Evolutionary conservation across 495 filamentous ascomycete genomes (phyloP), one percentile per base, ranked within the genome.

Genomic region (Trichoderma gamsii): DNA sequence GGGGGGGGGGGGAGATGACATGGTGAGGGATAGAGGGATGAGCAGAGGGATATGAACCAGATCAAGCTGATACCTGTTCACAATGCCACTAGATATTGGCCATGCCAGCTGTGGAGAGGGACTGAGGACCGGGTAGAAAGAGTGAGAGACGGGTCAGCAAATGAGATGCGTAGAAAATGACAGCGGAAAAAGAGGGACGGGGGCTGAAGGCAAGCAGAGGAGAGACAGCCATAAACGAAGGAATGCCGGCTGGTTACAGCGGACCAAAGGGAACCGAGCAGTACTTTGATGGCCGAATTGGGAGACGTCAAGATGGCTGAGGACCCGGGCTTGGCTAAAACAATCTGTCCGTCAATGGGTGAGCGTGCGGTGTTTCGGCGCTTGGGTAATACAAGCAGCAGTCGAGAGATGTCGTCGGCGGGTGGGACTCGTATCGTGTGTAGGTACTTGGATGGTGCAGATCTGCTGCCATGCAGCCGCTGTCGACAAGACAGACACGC

Each of bases 231-330:
- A 18, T 25, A 61, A 32, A 18, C 23, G 27, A 32, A 61, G 56
- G 56, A 27, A 52, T 52, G 49, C 49, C 49, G 56, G 25, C 27
- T 61, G 56, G 56, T 61, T 61, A 32, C 56, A 61, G 56, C 56
- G 56, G 56, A 32, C 56, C 11, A 11, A 61, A 61, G 27, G 56
- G 56, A 25, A 27, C 9, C 56, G 56, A 61, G 16, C 56, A 61
- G 16, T 61, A 12, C 25, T 21, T 23, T 32, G 56, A 21, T 12
- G 13, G 56, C 56, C 23, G 9, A 29, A 32, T 29, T 32, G 23
- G 56, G 56, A 13, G 23, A 61, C 8, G 56, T 29, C 8, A 61
- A 21, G 23, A 4, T 61, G 23, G 25, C 56, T 29, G 27, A 11
- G 12, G 25, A 32, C 12, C 4, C 56, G n/a, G 52, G 56, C 56